These are phyloP conservation scores for Cryomyces minteri DNA, from an alignment of 495 filamentous ascomycete species.

Conservation along the genomic window DNA sequence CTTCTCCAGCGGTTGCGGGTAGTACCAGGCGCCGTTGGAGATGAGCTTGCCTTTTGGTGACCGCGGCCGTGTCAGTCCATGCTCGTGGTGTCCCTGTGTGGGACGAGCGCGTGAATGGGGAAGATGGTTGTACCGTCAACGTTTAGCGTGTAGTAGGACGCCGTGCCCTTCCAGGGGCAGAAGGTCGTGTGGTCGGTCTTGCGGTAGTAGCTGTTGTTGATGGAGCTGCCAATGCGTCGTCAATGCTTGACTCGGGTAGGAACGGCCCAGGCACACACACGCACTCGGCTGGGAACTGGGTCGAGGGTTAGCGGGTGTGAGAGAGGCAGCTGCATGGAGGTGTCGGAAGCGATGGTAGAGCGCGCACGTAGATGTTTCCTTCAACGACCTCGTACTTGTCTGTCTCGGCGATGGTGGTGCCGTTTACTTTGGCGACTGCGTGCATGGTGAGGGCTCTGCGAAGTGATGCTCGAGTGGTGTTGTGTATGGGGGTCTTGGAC, in stretches of 20 bases:
- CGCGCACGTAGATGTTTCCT: constrained; percentile 41
- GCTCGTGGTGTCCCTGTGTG: not conserved
- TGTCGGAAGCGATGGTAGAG: too few species aligned
- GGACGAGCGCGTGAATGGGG: not conserved
- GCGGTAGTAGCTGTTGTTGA: constrained; percentile 28
- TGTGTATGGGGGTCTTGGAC: too few species aligned
- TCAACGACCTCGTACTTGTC: constrained; percentile 46
- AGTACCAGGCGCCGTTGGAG: constrained; percentile 52
- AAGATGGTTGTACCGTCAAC: not conserved
- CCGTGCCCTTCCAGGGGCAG: constrained; percentile 55
- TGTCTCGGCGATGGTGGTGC: constrained; percentile 38
- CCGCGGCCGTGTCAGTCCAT: too few species aligned
- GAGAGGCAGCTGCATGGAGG: too few species aligned
- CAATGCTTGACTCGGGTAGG: constrained; percentile 3
- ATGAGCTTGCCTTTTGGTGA: constrained; percentile 17
- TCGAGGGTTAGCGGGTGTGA: too few species aligned
- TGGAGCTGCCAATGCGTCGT: constrained; percentile 19
- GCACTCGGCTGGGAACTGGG: constrained; percentile 17
- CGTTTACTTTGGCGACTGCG: constrained; percentile 40
- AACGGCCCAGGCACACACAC: constrained; percentile 3
- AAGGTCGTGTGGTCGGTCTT: constrained; percentile 30
- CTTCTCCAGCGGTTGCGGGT: constrained; percentile 37
- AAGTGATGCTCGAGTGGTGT: too few species aligned
- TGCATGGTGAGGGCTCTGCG: too few species aligned
- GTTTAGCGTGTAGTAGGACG: constrained; percentile 46